Percentiles rank a stretch among this genome's conserved stretches.
These are phyloP conservation scores for Falciphora oryzae DNA, from an alignment of 2,329 filamentous ascomycete species.

Conservation along the genomic window DNA sequence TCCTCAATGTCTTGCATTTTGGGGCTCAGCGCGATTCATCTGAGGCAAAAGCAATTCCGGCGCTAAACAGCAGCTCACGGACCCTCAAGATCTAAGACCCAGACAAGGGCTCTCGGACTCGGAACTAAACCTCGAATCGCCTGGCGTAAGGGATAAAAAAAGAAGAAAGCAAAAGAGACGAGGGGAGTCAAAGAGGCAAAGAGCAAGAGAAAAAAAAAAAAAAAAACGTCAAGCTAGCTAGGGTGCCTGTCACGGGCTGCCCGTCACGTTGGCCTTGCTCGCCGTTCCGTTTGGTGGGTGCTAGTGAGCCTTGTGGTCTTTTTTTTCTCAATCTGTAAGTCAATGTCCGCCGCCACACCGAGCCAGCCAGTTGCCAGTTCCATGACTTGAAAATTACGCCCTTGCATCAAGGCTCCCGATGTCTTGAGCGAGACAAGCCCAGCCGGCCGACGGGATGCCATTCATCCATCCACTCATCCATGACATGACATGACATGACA, in stretches of 20 bases:
- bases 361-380: background rate
- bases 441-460: no score
- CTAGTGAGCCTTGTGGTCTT: no score
- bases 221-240: no score
- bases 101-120: background rate
- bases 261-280: no score
- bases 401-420: no score
- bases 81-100: background rate
- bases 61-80: background rate
- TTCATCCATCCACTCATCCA: no score
- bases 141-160: background rate
- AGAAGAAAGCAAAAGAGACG: background rate
- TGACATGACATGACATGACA: no score
- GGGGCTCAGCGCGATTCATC: background rate
- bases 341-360: background rate
- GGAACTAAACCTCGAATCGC: background rate
- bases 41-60: background rate
- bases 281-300: no score
- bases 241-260: no score
- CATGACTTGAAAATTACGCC: background rate
- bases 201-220: background rate
- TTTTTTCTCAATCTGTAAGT: no score
- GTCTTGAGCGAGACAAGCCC: background rate
- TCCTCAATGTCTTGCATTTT: background rate
- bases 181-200: no score